A percentile compares a stretch with the other conserved stretches of the same genome.
phyloP scores from a whole-genome alignment of 148 eudicot species.

The Dianthus caryophyllus region DNA sequence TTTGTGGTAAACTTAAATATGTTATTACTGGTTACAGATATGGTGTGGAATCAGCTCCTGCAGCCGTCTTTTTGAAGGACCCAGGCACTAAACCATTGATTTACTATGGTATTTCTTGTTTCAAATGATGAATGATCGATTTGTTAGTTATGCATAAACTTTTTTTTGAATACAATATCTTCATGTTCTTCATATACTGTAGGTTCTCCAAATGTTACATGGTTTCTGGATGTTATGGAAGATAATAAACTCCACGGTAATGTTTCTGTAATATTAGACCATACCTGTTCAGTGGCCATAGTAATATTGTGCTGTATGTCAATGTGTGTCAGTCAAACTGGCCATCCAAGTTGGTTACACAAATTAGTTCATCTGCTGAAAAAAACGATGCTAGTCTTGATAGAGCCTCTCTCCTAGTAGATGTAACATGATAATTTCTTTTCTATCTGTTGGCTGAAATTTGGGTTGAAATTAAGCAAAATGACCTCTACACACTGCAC shows the following conservation, averaged over 20 bases:
- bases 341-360: no score
- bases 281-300: neutral
- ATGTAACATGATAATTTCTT: no score
- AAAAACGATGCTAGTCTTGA: no score
- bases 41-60: slow-evolving; percentile 85
- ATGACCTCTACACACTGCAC: no score
- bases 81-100: slow-evolving; percentile 79
- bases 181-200: slow-evolving; percentile 26
- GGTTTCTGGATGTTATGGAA: slow-evolving; percentile 69
- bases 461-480: no score
- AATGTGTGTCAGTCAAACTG: no score
- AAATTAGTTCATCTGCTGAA: slow-evolving; percentile 1
- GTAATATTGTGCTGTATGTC: no score
- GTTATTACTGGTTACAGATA: slow-evolving; percentile 42
- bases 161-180: neutral
- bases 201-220: slow-evolving; percentile 70
- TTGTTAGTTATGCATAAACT: neutral
- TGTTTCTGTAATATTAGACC: slow-evolving; percentile 12
- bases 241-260: slow-evolving; percentile 90
- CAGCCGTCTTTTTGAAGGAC: slow-evolving; percentile 72
- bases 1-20: slow-evolving; percentile 16
- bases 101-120: slow-evolving; percentile 50
- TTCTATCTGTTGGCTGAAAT: no score
- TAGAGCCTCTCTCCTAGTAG: no score
- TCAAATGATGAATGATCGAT: neutral